Evolutionary conservation across 2,329 filamentous ascomycete species (phyloP), one percentile per base, ranked within the genome.

Genomic region (Orbilia brochopaga): DNA sequence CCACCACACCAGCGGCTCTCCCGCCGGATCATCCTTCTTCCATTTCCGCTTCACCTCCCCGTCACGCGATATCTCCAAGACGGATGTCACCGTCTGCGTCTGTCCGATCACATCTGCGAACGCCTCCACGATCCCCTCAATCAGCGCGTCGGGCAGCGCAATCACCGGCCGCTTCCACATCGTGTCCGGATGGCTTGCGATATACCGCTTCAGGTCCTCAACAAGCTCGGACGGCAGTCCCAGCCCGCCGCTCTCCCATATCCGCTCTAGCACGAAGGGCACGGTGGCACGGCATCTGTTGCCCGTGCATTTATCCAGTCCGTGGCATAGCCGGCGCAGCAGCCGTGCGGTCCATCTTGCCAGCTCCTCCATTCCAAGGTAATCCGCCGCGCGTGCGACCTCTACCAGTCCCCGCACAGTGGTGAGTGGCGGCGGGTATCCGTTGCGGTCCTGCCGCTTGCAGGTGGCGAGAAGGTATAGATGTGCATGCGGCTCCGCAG

Each of bases 371-470:
- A 69, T 59, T 4, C 73, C 65, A 6, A 75, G 59, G 42, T 75
- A 75, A 65, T 75, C 73, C 23, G 74, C 74, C 57, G 74, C 74
- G 15, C 65, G 57, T 1, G 74, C 73, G n/a, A 75, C 73, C 19
- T 75, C 73, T 7, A 75, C 54, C n/a, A 75, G 19, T 13, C 59
- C 59, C 32, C 54, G 64, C 42, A 74, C 74, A 1, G 73, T 73
- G 0, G 55, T 50, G 2, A 65, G 2, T 5, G 67, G 67, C 2
- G 67, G 55, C 2, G 60, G 51, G 37, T 65, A 55, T 8, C 50
- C 50, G 51, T 61, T 72, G 5, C 44, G 48, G 37, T 65, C 67
- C 10, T 56, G 55, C 2, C 55, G 15, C 35, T 60, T 64, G 30
- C 67, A 72, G n/a, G 35, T 56, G 1, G 17, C 27, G 6, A 72